Evolutionary conservation across 75 land plant species (phyloP), one percentile per base, ranked within the genome.

Genomic region (Pinus tabuliformis): DNA sequence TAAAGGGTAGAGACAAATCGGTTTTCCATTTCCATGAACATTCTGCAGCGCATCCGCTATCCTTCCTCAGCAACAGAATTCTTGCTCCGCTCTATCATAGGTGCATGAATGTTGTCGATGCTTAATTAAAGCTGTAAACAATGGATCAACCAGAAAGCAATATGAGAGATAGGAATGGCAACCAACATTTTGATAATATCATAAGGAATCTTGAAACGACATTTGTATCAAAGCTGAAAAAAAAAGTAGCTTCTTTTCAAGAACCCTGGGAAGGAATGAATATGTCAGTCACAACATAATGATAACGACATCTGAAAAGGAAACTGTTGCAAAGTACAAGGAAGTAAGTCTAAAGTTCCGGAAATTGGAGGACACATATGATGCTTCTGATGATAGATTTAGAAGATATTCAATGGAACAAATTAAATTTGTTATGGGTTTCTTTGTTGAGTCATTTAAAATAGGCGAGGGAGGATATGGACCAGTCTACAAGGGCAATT

Each of bases 391-490:
- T 11, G 26, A 78, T 21, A 37, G 37, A 14, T 87, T 79, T 45
- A 76, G 81, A 74, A 73, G 61, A 70, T 87, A 81, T 75, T 59
- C 76, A 37, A 78, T 84, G 36, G 61, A 81, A 76, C 84, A 90
- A 57, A 75, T 90, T 45, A 80, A 86, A 73, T 37, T n/a, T 56
- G 88, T 91, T 22, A 88, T 91, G 1, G 70, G 82, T 33, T 57
- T 37, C 74, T 86, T 85, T 65, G 39, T 75, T 15, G 79, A 80
- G 15, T n/a, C 36, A 21, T 57, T 62, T 24, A 85, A 88, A 75
- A 81, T 88, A 42, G 88, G 90, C 2, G 84, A 85, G 49, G 90
- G 90, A 33, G 90, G 90, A 14, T 88, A 82, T 78, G 90, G 90
- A 15, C 79, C 95, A 39, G 95, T 93, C 6, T 93, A 77, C 75